Conservation (phyloP, 495 filamentous ascomycete species). For the Podospora didyma region DNA sequence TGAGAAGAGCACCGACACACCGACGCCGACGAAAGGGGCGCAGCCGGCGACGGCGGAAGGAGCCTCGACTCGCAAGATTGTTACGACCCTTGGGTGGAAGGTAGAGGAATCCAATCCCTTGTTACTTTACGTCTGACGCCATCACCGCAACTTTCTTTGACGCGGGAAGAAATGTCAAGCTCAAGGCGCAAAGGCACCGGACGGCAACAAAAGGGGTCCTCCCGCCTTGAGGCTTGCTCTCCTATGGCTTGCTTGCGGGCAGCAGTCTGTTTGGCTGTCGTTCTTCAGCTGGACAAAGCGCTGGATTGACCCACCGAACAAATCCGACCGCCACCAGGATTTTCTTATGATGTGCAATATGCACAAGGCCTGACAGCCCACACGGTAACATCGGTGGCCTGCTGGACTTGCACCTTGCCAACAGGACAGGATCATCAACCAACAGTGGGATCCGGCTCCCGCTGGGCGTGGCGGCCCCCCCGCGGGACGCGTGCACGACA, state of each 20-base stretch:
- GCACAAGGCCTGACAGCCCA: conserved; percentile 15
- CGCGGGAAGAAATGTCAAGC: too few species aligned
- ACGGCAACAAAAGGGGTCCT: background rate
- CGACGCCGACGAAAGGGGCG: background rate
- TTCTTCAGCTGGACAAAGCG: background rate
- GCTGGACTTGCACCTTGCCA: background rate
- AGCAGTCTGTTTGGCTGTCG: conserved; percentile 4
- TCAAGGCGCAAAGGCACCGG: background rate
- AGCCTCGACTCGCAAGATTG: too few species aligned
- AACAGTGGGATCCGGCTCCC: background rate
- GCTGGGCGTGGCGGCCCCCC: background rate
- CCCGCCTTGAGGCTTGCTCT: background rate
- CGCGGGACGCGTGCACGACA: background rate
- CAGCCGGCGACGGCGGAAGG: background rate
- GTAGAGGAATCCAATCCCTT: too few species aligned
- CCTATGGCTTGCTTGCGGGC: background rate
- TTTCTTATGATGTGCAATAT: conserved; percentile 47
- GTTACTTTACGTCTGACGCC: too few species aligned
- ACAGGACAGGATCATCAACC: background rate
- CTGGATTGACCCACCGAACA: background rate
- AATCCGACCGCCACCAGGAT: conserved; percentile 18
- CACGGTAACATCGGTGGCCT: background rate
- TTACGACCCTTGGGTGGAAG: too few species aligned
- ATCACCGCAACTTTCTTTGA: too few species aligned
- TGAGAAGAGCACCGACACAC: background rate